phyloP scores from a whole-genome alignment of 225 moss, liverwort and hornwort species.

The Polytrichum formosum region DNA sequence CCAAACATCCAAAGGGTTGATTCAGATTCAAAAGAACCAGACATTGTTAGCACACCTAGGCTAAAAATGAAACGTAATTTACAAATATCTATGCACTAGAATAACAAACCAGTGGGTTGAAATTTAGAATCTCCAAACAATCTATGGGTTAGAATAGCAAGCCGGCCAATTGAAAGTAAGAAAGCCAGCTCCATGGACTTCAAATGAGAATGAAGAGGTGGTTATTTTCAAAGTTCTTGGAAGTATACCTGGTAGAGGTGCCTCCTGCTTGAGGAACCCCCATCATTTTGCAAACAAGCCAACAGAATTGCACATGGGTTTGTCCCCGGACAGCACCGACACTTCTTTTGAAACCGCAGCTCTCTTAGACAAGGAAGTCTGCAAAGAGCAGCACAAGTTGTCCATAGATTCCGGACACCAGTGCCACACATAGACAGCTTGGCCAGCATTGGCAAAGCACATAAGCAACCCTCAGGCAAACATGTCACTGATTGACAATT shows the following conservation, averaged over 20 bases:
- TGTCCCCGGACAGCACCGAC: conserved; percentile 65
- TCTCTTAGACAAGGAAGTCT: conserved; percentile 53
- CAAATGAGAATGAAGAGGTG: too few species aligned
- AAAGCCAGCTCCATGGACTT: too few species aligned
- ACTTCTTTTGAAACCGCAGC: conserved; percentile 78
- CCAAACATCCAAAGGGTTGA: too few species aligned
- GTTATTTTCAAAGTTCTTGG: not conserved
- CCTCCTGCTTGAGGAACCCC: conserved; percentile 19
- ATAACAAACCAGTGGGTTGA: too few species aligned
- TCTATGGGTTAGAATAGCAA: too few species aligned
- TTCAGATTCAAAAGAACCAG: too few species aligned
- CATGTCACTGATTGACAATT: conserved; percentile 54
- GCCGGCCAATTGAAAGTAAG: too few species aligned
- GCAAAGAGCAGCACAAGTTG: conserved; percentile 61
- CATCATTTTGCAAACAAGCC: conserved; percentile 33
- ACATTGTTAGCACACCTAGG: too few species aligned
- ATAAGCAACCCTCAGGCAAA: conserved; percentile 72
- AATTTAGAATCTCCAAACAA: too few species aligned
- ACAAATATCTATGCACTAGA: too few species aligned
- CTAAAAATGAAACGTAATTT: too few species aligned
- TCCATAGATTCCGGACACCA: conserved; percentile 63
- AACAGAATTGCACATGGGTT: conserved; percentile 56
- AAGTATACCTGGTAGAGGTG: conserved; percentile 33
- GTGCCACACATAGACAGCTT: conserved; percentile 82
- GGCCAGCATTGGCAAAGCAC: conserved; percentile 64